Conservation (phyloP, 2,329 filamentous ascomycete genomes). For the Fusarium sp. region DNA sequence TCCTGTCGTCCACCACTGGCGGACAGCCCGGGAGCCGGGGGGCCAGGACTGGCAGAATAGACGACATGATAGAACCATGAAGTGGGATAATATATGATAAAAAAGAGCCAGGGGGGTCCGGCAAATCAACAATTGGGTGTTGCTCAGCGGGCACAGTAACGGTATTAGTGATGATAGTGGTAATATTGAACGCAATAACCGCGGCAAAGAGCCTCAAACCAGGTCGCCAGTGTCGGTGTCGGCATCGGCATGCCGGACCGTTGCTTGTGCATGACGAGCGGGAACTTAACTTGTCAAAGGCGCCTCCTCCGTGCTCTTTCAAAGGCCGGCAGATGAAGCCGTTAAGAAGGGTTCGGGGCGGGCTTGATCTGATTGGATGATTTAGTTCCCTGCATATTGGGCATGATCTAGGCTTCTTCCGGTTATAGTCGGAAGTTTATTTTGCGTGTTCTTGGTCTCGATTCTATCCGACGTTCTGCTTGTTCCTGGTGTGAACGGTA, state of each 20-base stretch:
- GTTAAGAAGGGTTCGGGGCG: conserved; percentile 36
- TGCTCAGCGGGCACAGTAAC: conserved; percentile 28
- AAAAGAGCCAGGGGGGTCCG: conserved; percentile 4
- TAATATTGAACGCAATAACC: conserved; percentile 26
- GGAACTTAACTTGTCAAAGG: conserved; percentile 44
- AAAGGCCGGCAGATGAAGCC: conserved; percentile 29
- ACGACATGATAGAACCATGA: conserved; percentile 45
- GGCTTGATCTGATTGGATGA: conserved; percentile 43
- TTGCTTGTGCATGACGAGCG: conserved; percentile 47
- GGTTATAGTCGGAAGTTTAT: conserved; percentile 34
- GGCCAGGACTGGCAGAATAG: conserved; percentile 52
- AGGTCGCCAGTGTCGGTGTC: conserved; percentile 32
- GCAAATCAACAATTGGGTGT: conserved; percentile 10
- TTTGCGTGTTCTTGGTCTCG: conserved; percentile 30
- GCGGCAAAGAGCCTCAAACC: conserved; percentile 33
- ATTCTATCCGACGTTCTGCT: conserved; percentile 13
- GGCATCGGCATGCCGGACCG: conserved; percentile 48
- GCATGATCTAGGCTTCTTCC: conserved; percentile 36
- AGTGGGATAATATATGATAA: conserved; percentile 21
- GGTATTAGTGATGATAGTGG: conserved; percentile 17
- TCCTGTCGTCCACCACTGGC: conserved; percentile 46
- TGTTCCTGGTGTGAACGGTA: conserved; percentile 33
- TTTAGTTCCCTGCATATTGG: conserved; percentile 46
- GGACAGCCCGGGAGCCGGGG: conserved; percentile 53
- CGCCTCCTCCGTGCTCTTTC: conserved; percentile 37